Conservation (phyloP, 148 eudicot species). For the Chenopodium suecicum region DNA sequence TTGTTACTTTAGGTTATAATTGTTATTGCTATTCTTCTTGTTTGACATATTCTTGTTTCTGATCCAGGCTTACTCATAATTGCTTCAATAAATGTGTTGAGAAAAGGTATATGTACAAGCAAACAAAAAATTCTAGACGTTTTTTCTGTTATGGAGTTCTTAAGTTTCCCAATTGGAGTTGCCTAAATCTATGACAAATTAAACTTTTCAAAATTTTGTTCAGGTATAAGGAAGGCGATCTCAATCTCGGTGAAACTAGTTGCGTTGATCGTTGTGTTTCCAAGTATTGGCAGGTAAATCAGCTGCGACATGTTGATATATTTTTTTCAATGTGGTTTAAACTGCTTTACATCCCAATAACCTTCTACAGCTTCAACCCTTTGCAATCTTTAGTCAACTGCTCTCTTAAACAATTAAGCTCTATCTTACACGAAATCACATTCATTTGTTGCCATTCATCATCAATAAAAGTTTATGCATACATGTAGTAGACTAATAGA, state of each 20-base stretch:
- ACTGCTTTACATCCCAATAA: background rate
- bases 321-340: background rate
- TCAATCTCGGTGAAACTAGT: slow-evolving; percentile 69
- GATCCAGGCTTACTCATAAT: slow-evolving; percentile 65
- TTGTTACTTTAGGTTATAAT: background rate
- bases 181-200: background rate
- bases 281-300: slow-evolving; percentile 71
- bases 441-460: background rate
- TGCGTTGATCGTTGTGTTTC: slow-evolving; percentile 92
- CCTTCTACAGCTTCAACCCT: background rate
- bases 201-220: slow-evolving; percentile 5
- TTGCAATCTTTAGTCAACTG: too few relatives aligned
- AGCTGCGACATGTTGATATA: background rate
- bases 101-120: slow-evolving; percentile 43
- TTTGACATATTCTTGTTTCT: slow-evolving; percentile 22
- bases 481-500: background rate
- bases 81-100: slow-evolving; percentile 81
- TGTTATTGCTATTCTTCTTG: background rate
- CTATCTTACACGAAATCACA: background rate
- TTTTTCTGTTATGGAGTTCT: background rate
- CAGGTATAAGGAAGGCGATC: slow-evolving; percentile 80
- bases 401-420: background rate
- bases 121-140: background rate
- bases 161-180: background rate
- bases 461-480: background rate